These are phyloP conservation scores for Cutaneotrichosporon sp. DNA, from an alignment of 1,284 basidiomycete genomes.

Conservation along the genomic window DNA sequence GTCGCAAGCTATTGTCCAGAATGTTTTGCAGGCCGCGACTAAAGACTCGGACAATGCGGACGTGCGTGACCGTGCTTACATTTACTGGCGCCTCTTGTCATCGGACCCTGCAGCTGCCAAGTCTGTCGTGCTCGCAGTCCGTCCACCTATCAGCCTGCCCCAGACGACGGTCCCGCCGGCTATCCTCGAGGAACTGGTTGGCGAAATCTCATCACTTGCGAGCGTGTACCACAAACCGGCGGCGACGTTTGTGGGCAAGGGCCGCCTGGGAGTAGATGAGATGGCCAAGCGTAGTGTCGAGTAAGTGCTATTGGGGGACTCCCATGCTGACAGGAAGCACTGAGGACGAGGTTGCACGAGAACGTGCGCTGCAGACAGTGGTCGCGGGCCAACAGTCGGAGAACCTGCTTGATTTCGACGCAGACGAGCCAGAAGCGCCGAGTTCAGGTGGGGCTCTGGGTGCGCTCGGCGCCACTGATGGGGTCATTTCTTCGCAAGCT, in stretches of 20 bases:
- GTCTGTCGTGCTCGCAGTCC: conserved; percentile 83
- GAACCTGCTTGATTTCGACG: conserved; percentile 90
- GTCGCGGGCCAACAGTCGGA: conserved; percentile 85
- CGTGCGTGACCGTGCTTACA: conserved; percentile 87
- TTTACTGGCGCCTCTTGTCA: conserved; percentile 90
- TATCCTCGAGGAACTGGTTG: conserved; percentile 86
- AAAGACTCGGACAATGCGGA: conserved; percentile 98
- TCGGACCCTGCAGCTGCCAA: conserved; percentile 91
- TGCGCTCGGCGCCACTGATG: background rate
- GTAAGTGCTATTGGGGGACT: conserved; percentile 52
- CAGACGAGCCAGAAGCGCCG: conserved; percentile 52
- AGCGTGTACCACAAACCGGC: conserved; percentile 95
- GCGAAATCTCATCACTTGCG: conserved; percentile 78
- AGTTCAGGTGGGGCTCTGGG: conserved; percentile 34
- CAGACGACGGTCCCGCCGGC: conserved; percentile 83
- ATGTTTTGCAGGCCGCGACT: conserved; percentile 93
- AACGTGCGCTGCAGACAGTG: conserved; percentile 83
- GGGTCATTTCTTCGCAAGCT: conserved; percentile 26
- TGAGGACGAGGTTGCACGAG: conserved; percentile 60
- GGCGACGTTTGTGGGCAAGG: conserved; percentile 81
- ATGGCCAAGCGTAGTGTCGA: conserved; percentile 66
- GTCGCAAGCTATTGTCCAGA: conserved; percentile 85
- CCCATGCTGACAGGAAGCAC: conserved; percentile 38
- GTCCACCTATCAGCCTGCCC: conserved; percentile 89
- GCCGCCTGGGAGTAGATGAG: conserved; percentile 76